Conservation (phyloP, 495 filamentous ascomycete genomes). For the Entonaema liquescens region DNA sequence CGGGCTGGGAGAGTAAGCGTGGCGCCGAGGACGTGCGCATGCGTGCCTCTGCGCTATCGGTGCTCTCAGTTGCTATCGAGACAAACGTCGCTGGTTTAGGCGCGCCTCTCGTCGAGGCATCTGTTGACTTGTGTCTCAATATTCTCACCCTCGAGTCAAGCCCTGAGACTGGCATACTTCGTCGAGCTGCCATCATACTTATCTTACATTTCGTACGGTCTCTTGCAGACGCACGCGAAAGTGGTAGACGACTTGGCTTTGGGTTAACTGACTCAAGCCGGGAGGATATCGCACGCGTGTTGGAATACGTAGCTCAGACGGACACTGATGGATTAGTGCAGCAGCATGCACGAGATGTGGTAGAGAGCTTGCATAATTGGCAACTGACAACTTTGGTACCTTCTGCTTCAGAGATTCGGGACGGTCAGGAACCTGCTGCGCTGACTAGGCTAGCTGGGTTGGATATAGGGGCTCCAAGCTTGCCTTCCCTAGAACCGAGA, state of each 20-base stretch:
- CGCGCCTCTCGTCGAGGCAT: conserved; percentile 59
- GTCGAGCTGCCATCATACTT: conserved; percentile 75
- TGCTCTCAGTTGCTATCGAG: conserved; percentile 72
- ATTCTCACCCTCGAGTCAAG: conserved; percentile 72
- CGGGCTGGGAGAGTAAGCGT: conserved; percentile 76
- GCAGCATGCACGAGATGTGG: conserved; percentile 73
- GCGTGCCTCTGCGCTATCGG: conserved; percentile 78
- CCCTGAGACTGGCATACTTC: conserved; percentile 72
- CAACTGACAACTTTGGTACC: conserved; percentile 62
- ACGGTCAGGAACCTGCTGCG: conserved; percentile 23
- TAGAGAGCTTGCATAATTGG: conserved; percentile 78
- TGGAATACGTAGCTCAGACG: conserved; percentile 71
- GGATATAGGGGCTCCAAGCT: conserved; percentile 43
- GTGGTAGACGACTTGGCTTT: conserved; percentile 63
- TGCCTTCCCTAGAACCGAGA: conserved; percentile 29
- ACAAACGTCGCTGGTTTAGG: conserved; percentile 71
- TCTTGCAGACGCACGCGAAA: conserved; percentile 65
- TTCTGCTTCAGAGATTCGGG: conserved; percentile 14
- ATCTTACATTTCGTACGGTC: conserved; percentile 72
- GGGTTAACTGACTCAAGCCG: conserved; percentile 69
- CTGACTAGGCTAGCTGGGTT: conserved; percentile 56
- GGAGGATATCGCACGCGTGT: conserved; percentile 67
- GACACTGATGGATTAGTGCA: conserved; percentile 79
- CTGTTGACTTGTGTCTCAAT: conserved; percentile 71
- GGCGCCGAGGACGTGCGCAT: conserved; percentile 79